These are phyloP conservation scores for Leccinum barrowsii DNA, from an alignment of 768 basidiomycete genomes.

Conservation along the genomic window DNA sequence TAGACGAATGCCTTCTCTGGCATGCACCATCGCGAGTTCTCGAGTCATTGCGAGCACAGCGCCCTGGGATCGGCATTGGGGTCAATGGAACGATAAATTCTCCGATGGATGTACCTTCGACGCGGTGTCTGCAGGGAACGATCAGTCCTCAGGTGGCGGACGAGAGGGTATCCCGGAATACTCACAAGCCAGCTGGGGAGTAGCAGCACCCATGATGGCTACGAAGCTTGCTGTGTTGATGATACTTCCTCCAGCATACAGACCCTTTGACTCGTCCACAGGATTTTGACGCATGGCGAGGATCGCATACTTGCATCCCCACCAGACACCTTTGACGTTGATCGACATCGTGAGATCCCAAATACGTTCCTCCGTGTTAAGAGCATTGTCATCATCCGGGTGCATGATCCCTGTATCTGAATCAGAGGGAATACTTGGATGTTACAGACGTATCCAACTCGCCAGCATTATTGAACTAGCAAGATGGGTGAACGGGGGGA, in stretches of 20 bases:
- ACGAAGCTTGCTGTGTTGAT: slow-evolving; percentile 99
- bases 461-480: slow-evolving; percentile 93
- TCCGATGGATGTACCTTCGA: slow-evolving; percentile 62
- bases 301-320: slow-evolving; percentile 97
- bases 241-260: slow-evolving; percentile 83
- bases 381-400: slow-evolving; percentile 86
- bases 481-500: slow-evolving; percentile 1
- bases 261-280: slow-evolving; percentile 72
- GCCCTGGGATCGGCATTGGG: slow-evolving; percentile 47
- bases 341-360: slow-evolving; percentile 94
- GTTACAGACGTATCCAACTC: slow-evolving; percentile 12
- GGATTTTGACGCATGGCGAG: slow-evolving; percentile 94
- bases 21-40: slow-evolving; percentile 97
- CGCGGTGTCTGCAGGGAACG: slow-evolving; percentile 68
- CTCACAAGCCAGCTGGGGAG: slow-evolving; percentile 94
- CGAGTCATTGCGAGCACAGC: slow-evolving; percentile 98
- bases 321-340: slow-evolving; percentile 99
- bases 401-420: slow-evolving; percentile 87
- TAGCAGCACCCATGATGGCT: slow-evolving; percentile 92
- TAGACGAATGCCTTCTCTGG: slow-evolving; percentile 92
- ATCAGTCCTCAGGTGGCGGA: slow-evolving; percentile 2
- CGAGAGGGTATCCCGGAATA: not conserved
- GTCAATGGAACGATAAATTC: slow-evolving; percentile 3
- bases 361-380: slow-evolving; percentile 94
- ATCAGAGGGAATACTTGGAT: not conserved